These are phyloP conservation scores for Talaromyces sp. DNA, from an alignment of 2,329 filamentous ascomycete species.

Conservation along the genomic window DNA sequence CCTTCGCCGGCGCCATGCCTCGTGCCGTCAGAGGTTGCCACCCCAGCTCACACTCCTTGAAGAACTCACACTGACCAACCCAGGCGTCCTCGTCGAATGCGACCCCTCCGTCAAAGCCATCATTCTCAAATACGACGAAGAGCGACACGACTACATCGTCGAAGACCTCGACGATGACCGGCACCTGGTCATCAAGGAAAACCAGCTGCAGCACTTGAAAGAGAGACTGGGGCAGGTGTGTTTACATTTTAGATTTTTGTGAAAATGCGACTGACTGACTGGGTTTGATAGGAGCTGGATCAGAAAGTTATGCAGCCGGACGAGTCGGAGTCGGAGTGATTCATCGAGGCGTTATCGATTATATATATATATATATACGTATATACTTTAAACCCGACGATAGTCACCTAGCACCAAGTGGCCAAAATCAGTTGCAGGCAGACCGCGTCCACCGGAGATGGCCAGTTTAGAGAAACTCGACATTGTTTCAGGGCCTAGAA, in stretches of 20 bases:
- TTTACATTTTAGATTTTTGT: background rate
- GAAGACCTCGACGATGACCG: slow-evolving; percentile 44
- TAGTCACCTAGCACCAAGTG: background rate
- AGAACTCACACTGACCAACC: background rate
- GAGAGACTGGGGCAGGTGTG: slow-evolving; percentile 36
- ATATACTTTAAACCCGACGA: background rate
- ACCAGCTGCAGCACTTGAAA: slow-evolving; percentile 39
- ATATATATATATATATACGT: background rate
- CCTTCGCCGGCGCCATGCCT: slow-evolving; percentile 26
- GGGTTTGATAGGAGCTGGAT: slow-evolving; percentile 35
- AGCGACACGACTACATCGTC: slow-evolving; percentile 43
- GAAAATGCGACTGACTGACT: background rate
- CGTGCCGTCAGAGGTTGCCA: slow-evolving; percentile 35
- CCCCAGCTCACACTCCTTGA: background rate
- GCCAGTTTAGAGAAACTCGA: background rate
- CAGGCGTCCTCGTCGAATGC: slow-evolving; percentile 44
- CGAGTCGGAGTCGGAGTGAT: slow-evolving; percentile 39
- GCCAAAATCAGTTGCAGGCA: background rate
- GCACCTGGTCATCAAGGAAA: slow-evolving; percentile 43
- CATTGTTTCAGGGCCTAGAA: background rate
- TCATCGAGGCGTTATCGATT: background rate
- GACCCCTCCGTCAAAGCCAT: slow-evolving; percentile 47
- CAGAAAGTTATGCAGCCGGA: slow-evolving; percentile 44
- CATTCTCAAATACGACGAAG: slow-evolving; percentile 45
- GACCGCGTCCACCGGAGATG: background rate